Evolutionary conservation across 1,139 yeast genomes (phyloP).

Genomic region (Torulaspora globosa): DNA sequence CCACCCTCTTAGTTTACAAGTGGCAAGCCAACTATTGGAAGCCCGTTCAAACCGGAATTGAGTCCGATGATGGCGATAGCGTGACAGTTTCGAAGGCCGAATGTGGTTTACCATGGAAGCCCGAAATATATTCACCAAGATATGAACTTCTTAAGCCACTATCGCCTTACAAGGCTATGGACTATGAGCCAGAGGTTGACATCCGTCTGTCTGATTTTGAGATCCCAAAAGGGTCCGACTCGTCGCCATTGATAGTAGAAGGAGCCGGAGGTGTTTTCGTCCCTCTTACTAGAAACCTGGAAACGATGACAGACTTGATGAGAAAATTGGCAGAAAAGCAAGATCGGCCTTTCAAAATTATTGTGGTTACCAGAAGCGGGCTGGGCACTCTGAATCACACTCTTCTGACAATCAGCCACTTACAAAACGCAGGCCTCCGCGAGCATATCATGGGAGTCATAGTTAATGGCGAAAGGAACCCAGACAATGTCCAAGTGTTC

Average conservation of each 20-base stretch:
- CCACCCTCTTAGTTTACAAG: constrained; percentile 31
- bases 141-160: constrained; percentile 30
- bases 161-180: constrained; percentile 37
- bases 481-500: constrained; percentile 29
- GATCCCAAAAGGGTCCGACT: constrained; percentile 19
- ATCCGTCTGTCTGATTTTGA: constrained; percentile 18
- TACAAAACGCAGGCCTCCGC: constrained; percentile 21
- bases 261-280: constrained; percentile 39
- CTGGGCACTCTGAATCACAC: constrained; percentile 39
- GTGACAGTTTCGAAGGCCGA: constrained; percentile 19
- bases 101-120: constrained; percentile 14
- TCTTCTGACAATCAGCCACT: constrained; percentile 32
- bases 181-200: constrained; percentile 17
- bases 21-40: constrained; percentile 38
- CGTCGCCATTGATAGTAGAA: constrained; percentile 31
- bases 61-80: constrained; percentile 35
- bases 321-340: constrained; percentile 16
- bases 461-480: constrained; percentile 31
- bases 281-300: constrained; percentile 30
- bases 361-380: constrained; percentile 36
- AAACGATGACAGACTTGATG: constrained; percentile 33
- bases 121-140: constrained; percentile 23
- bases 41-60: constrained; percentile 37
- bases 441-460: constrained; percentile 29
- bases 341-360: constrained; percentile 23